phyloP scores from a whole-genome alignment of 2,329 filamentous ascomycete species.

The Cytospora piceae region DNA sequence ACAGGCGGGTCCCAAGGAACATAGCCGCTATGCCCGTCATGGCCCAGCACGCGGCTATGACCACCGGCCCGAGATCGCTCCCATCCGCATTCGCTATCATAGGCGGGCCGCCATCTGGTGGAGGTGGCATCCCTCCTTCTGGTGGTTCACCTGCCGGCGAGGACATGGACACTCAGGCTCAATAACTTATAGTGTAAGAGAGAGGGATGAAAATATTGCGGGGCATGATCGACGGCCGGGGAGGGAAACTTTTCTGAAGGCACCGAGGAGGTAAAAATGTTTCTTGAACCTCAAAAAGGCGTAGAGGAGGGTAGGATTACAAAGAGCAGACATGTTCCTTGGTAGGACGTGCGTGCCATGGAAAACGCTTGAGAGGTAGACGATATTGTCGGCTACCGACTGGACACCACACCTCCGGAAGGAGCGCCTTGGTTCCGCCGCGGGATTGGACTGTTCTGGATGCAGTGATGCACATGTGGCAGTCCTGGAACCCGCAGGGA shows the following conservation, averaged over 20 bases:
- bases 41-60: background rate
- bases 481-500: background rate
- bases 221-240: background rate
- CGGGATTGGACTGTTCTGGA: background rate
- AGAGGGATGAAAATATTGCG: background rate
- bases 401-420: background rate
- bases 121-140: no score
- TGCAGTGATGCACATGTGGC: no score
- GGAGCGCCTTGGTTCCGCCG: background rate
- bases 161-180: background rate
- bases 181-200: background rate
- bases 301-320: background rate
- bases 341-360: background rate
- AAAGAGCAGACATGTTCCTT: background rate
- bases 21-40: background rate
- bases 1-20: conserved; percentile 22
- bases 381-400: background rate
- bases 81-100: background rate
- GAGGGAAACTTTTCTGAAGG: background rate
- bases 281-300: background rate
- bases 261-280: background rate
- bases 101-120: no score
- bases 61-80: background rate
- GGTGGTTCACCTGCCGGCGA: background rate
- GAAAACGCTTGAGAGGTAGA: background rate